These are phyloP conservation scores for Capronia americana DNA, from an alignment of 2,329 filamentous ascomycete species.

Conservation along the genomic window DNA sequence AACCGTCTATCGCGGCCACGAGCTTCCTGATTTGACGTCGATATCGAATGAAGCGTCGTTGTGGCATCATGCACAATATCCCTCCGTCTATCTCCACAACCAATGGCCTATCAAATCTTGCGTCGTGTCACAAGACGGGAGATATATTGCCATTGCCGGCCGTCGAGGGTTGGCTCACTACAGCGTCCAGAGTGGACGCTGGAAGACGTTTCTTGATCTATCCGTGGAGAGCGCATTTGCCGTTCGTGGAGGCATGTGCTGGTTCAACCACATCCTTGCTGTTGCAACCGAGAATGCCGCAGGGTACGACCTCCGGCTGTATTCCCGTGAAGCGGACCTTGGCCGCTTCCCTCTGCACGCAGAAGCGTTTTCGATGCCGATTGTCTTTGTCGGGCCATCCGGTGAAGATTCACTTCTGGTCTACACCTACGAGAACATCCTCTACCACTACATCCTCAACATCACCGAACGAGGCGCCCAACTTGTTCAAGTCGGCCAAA, in stretches of 20 bases:
- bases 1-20: constrained; percentile 92
- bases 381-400: constrained; percentile 87
- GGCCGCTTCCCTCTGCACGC: constrained; percentile 76
- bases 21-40: constrained; percentile 85
- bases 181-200: constrained; percentile 89
- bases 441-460: constrained; percentile 91
- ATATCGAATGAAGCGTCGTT: constrained; percentile 90
- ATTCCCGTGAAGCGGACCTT: constrained; percentile 82
- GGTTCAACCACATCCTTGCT: constrained; percentile 94
- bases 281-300: constrained; percentile 87
- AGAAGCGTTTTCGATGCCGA: constrained; percentile 79
- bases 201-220: constrained; percentile 89
- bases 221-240: constrained; percentile 87
- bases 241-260: constrained; percentile 95
- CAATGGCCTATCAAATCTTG: constrained; percentile 93
- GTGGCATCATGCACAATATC: constrained; percentile 94
- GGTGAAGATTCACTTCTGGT: constrained; percentile 94
- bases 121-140: constrained; percentile 87
- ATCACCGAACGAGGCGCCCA: constrained; percentile 73
- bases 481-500: constrained; percentile 93
- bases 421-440: constrained; percentile 94
- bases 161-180: constrained; percentile 92
- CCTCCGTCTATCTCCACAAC: constrained; percentile 80
- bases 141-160: constrained; percentile 96
- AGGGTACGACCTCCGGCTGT: constrained; percentile 86